Evolutionary conservation across 306 rosid species (phyloP).

Genomic region (Hylodesmum podocarpum): DNA sequence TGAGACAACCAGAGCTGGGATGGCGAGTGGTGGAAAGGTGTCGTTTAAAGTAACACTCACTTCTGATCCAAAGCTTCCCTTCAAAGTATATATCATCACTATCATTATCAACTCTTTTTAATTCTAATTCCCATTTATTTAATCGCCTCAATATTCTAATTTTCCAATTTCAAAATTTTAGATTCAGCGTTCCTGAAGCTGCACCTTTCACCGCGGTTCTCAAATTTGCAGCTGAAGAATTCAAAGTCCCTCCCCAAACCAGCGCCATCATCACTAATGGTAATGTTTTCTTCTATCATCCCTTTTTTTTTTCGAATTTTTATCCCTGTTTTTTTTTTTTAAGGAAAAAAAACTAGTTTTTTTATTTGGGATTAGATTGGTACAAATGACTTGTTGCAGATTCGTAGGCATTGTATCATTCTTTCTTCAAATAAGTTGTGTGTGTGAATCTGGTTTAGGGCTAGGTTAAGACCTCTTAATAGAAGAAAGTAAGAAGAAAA

Average conservation of each 20-base stretch:
- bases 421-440: not conserved
- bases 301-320: not conserved
- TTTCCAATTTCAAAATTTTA: constrained; percentile 24
- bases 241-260: constrained; percentile 96
- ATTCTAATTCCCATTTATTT: not conserved
- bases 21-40: constrained; percentile 92
- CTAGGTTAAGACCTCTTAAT: too few species aligned
- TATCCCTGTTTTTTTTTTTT: too few species aligned
- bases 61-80: constrained; percentile 96
- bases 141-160: not conserved
- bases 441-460: not conserved
- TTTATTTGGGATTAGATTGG: not conserved
- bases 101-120: too few species aligned
- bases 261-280: constrained; percentile 97
- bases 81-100: constrained; percentile 63
- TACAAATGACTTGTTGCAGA: not conserved
- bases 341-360: too few species aligned
- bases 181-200: constrained; percentile 92
- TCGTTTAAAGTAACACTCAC: constrained; percentile 98
- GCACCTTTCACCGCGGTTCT: constrained; percentile 96
- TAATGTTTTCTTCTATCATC: constrained; percentile 5
- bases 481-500: too few species aligned
- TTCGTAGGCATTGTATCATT: not conserved
- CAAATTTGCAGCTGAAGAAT: constrained; percentile 91
- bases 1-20: not conserved